Conservation (phyloP, 345 rosid genomes). For the Eutrema yunnanense region DNA sequence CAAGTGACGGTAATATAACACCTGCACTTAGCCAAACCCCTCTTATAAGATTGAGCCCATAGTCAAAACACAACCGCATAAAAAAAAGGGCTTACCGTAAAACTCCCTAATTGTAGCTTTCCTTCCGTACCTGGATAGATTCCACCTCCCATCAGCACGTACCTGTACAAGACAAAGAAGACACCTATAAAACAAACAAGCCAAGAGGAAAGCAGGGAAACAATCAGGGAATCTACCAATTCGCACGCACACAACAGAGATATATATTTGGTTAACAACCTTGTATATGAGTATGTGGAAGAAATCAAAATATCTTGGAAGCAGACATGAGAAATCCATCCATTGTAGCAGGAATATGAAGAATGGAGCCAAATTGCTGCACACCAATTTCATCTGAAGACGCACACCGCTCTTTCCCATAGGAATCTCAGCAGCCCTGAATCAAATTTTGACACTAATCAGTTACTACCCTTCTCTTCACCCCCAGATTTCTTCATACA, state of each 20-base stretch:
- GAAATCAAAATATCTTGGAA: slow-evolving; percentile 78
- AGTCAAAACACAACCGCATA: not conserved
- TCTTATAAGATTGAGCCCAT: not conserved
- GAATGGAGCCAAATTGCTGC: slow-evolving; percentile 80
- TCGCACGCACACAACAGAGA: not conserved
- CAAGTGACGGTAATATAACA: slow-evolving; percentile 84
- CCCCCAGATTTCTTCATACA: not conserved
- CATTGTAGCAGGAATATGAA: slow-evolving; percentile 71
- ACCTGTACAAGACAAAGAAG: slow-evolving; percentile 45
- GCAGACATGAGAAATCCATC: slow-evolving; percentile 81
- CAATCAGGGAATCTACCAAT: slow-evolving; percentile 8
- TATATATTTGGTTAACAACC: slow-evolving; percentile 34
- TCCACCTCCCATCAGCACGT: slow-evolving; percentile 51
- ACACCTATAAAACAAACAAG: slow-evolving; percentile 19
- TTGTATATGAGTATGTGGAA: slow-evolving; percentile 80
- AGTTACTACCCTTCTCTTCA: not conserved
- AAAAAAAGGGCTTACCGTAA: slow-evolving; percentile 46
- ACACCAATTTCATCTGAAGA: slow-evolving; percentile 84
- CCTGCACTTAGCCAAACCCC: slow-evolving; percentile 36
- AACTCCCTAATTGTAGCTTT: slow-evolving; percentile 86
- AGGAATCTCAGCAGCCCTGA: slow-evolving; percentile 87
- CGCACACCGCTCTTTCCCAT: slow-evolving; percentile 64
- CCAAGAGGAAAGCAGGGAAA: not conserved
- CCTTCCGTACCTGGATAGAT: slow-evolving; percentile 56
- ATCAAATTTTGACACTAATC: not conserved